Percentiles rank a stretch among this genome's conserved stretches.
Evolutionary conservation across 805 yeast species (phyloP).

Genomic region (Yamadazyma phyllophila): DNA sequence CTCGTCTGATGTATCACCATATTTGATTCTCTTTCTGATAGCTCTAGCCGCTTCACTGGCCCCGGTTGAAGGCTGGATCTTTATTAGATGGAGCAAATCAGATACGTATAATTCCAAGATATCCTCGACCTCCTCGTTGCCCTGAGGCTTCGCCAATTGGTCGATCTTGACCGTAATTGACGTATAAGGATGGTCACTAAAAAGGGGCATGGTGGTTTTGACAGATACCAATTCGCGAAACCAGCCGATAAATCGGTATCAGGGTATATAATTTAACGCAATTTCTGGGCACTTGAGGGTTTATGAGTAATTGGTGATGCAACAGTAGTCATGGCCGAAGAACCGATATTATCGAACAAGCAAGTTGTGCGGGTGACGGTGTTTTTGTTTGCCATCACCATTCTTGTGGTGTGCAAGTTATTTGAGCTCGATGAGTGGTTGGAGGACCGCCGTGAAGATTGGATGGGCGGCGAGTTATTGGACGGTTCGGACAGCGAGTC

Average conservation of each 20-base stretch:
- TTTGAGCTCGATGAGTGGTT: conserved; percentile 8
- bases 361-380: conserved; percentile 3
- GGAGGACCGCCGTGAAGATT: neutral
- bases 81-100: conserved; percentile 55
- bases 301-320: neutral
- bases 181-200: conserved; percentile 59
- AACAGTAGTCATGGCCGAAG: neutral
- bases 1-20: conserved; percentile 60
- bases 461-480: no score
- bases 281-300: no score
- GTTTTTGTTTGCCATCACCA: neutral
- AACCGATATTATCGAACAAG: conserved; percentile 3
- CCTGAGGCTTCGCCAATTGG: conserved; percentile 44
- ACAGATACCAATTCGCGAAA: neutral
- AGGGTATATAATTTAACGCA: no score
- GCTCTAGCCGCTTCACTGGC: conserved; percentile 85
- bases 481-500: neutral
- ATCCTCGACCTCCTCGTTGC: conserved; percentile 39
- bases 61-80: conserved; percentile 34
- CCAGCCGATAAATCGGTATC: no score
- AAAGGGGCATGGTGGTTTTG: conserved; percentile 24
- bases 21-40: conserved; percentile 80
- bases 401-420: conserved; percentile 3
- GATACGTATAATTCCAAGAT: conserved; percentile 47
- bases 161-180: conserved; percentile 66